Evolutionary conservation across 208 protist genomes (phyloP), one percentile per base, ranked within the genome.

Genomic region (Crithidia brevicula): DNA sequence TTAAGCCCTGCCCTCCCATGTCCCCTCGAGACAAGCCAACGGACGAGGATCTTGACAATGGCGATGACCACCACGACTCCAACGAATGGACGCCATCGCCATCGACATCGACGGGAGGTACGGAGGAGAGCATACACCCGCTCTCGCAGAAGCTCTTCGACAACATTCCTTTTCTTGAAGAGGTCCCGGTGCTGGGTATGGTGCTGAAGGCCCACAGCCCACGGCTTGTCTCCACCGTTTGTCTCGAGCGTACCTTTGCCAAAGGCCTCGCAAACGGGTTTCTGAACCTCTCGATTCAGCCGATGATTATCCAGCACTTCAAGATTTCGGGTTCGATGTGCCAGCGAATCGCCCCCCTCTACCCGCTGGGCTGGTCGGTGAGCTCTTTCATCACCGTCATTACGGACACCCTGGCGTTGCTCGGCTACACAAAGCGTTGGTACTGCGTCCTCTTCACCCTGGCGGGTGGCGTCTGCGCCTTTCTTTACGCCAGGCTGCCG

Each of bases 341-440:
- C 52, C 70, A 81, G 67, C 74, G 75, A 25, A 69, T 85, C 53
- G 38, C 53, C 8, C 62, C 43, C 43, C 47, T 85, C 52, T 42
- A 61, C n/a, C 53, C 51, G 6, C 67, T 89, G 53, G 83, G 73
- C 20, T 81, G 68, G 18, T 60, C 75, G 46, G 34, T 89, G n/a
- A 75, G 69, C 50, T 79, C 83, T 47, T 59, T 65, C 52, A 74
- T 85, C 56, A 52, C 72, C 9, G 56, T 85, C 42, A 66, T 79
- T 25, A 68, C 71, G 15, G 85, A 85, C 71, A 73, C 71, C 72
- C 49, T 77, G 51, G 51, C 69, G 9, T 16, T 69, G 5, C 82
- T 87, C 23, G 82, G 83, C 27, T 92, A 92, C 72, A 84, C 81
- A 8, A 92, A 91, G 76, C 81, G 86, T 3, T 95, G 84, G 84